phyloP scores from a whole-genome alignment of 805 yeast genomes.

The Yarrowia sp. region DNA sequence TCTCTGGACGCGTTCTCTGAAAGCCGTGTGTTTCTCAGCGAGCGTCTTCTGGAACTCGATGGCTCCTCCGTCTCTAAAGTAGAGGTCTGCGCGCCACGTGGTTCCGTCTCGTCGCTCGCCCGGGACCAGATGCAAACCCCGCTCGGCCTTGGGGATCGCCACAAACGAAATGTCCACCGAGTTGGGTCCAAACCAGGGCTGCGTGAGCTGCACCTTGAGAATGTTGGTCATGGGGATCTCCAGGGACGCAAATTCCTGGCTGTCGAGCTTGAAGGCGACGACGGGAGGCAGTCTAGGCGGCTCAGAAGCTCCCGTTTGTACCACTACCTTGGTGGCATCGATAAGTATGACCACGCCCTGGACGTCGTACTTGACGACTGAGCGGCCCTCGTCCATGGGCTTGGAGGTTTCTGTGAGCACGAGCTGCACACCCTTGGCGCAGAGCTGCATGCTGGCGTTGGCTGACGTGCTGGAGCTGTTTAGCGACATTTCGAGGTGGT shows the following conservation, averaged over 20 bases:
- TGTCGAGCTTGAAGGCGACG: conserved; percentile 6
- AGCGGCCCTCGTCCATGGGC: not conserved
- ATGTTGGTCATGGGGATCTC: conserved; percentile 33
- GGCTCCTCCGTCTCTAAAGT: conserved; percentile 13
- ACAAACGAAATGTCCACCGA: conserved; percentile 13
- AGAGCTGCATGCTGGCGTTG: not conserved
- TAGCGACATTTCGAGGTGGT: not conserved
- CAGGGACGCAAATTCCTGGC: conserved; percentile 30
- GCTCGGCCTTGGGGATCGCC: not conserved
- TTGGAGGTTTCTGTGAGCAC: conserved; percentile 15
- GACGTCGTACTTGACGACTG: not conserved
- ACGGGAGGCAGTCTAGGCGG: conserved; percentile 4
- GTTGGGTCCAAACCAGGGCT: conserved; percentile 43
- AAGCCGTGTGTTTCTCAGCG: not conserved
- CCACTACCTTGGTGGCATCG: not conserved
- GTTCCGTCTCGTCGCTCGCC: not conserved
- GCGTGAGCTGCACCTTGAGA: conserved; percentile 32
- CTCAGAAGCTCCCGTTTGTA: not conserved
- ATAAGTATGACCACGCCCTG: not conserved
- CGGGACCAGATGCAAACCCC: conserved; percentile 10
- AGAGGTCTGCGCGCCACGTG: not conserved
- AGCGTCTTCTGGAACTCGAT: conserved; percentile 19
- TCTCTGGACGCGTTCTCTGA: not conserved
- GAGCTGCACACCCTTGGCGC: not conserved
- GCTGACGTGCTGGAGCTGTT: not conserved